phyloP scores from a whole-genome alignment of 257 asterid species.

The Scutellaria minor region DNA sequence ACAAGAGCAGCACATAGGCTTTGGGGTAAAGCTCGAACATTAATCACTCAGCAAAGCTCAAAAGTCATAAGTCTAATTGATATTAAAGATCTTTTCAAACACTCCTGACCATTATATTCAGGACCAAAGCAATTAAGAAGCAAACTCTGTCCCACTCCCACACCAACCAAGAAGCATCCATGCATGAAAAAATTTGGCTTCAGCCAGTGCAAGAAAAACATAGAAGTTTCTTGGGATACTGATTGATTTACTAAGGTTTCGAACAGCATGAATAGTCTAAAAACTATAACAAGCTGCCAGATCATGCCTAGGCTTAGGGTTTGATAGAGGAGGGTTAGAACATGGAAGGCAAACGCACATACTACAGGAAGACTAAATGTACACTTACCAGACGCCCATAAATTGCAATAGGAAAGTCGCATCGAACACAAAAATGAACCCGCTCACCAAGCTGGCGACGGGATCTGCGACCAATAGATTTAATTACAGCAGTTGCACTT shows the following conservation, averaged over 20 bases:
- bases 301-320: neutral
- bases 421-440: slow-evolving; percentile 86
- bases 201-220: slow-evolving; percentile 1
- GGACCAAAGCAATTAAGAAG: neutral
- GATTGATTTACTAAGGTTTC: neutral
- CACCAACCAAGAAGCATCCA: neutral
- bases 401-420: slow-evolving; percentile 89
- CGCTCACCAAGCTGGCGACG: slow-evolving; percentile 97
- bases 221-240: neutral
- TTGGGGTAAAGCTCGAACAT: too few species aligned
- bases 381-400: slow-evolving; percentile 88
- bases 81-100: neutral
- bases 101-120: neutral
- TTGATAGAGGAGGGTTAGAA: neutral
- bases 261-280: slow-evolving; percentile 4
- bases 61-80: neutral
- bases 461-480: slow-evolving; percentile 86
- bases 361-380: neutral
- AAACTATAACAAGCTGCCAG: neutral
- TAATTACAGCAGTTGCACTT: slow-evolving; percentile 54
- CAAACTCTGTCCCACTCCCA: neutral
- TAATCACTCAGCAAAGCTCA: too few species aligned
- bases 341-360: neutral
- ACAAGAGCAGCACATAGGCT: neutral
- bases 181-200: neutral